Evolutionary conservation across 2,329 filamentous ascomycete species (phyloP).

Genomic region (Nigrospora oryzae): DNA sequence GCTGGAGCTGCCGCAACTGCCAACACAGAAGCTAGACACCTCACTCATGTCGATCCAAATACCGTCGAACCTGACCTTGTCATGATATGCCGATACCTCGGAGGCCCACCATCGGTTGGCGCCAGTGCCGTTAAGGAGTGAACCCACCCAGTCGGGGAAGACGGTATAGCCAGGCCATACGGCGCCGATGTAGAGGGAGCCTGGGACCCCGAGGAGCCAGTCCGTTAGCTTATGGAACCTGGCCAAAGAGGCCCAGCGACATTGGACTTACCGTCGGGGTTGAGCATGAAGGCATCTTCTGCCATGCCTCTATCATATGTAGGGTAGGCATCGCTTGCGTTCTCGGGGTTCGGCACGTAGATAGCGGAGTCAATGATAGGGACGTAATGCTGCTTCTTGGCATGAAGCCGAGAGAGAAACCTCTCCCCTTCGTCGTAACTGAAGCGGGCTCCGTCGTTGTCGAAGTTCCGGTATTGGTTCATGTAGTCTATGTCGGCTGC

Average conservation of each 20-base stretch:
- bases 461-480: constrained; percentile 53
- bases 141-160: constrained; percentile 63
- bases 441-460: constrained; percentile 50
- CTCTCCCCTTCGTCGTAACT: constrained; percentile 47
- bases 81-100: constrained; percentile 51
- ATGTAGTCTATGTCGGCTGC: constrained; percentile 65
- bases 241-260: neutral
- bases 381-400: constrained; percentile 58
- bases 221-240: too few species aligned
- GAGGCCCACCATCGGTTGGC: constrained; percentile 60
- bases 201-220: neutral
- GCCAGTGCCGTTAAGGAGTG: constrained; percentile 51
- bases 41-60: constrained; percentile 55
- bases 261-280: constrained; percentile 37
- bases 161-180: constrained; percentile 70
- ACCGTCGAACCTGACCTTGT: constrained; percentile 39
- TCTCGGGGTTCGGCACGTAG: constrained; percentile 65
- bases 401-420: constrained; percentile 54
- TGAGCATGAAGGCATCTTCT: constrained; percentile 43
- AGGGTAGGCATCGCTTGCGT: constrained; percentile 54
- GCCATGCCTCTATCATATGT: constrained; percentile 55
- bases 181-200: constrained; percentile 46
- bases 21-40: constrained; percentile 57
- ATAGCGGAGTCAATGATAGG: constrained; percentile 66
- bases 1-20: constrained; percentile 61